Conservation (phyloP, 78 protist species). For the Pelomyxa schiedti region DNA sequence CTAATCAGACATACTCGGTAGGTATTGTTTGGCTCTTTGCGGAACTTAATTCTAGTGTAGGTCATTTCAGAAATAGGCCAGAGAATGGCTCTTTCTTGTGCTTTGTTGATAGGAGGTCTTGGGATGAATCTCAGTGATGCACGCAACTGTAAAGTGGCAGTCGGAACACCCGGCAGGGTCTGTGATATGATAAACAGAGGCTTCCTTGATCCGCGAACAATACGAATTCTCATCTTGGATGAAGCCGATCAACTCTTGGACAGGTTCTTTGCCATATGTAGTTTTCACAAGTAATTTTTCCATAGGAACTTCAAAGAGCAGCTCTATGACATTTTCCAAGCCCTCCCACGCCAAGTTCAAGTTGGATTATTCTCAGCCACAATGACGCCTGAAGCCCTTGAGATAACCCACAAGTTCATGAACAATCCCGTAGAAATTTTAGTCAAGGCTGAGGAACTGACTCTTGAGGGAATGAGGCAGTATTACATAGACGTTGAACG, state of each 20-base stretch:
- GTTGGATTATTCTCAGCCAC: constrained; percentile 97
- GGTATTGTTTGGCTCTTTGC: too few species aligned
- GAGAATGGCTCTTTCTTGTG: too few species aligned
- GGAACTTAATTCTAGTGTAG: too few species aligned
- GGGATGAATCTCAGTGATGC: too few species aligned
- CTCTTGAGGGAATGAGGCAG: constrained; percentile 98
- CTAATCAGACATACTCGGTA: constrained; percentile 89
- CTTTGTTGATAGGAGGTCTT: too few species aligned
- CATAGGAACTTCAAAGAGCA: constrained; percentile 96
- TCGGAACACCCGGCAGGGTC: constrained; percentile 99
- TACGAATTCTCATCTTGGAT: constrained; percentile 89
- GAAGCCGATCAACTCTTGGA: constrained; percentile 99
- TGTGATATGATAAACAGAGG: constrained; percentile 93
- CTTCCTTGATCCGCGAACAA: constrained; percentile 47
- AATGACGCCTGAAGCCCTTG: constrained; percentile 94
- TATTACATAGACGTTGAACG: constrained; percentile 86
- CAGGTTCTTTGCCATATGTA: too few species aligned
- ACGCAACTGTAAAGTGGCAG: too few species aligned
- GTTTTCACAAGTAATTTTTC: too few species aligned
- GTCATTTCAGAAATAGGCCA: too few species aligned
- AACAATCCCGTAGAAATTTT: constrained; percentile 91
- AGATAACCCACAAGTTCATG: constrained; percentile 94
- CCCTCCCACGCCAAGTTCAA: constrained; percentile 79
- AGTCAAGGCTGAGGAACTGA: constrained; percentile 97
- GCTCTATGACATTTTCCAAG: constrained; percentile 93